phyloP scores from a whole-genome alignment of 306 rosid species.

The Inga leiocalycina region DNA sequence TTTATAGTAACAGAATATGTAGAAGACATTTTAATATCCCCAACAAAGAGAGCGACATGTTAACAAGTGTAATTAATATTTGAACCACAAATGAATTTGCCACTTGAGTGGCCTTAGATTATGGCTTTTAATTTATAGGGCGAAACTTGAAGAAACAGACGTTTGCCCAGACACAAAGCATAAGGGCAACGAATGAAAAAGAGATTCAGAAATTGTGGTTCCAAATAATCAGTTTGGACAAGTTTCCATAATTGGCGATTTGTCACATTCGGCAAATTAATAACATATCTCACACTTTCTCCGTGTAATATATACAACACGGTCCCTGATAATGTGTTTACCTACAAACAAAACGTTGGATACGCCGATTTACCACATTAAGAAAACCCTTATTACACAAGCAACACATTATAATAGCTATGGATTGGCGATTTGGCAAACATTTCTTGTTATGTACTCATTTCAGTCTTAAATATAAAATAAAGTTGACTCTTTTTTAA shows the following conservation, averaged over 20 bases:
- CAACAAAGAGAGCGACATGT: neutral
- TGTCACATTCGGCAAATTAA: neutral
- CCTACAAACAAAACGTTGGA: neutral
- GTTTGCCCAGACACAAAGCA: neutral
- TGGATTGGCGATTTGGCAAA: neutral
- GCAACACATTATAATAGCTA: neutral
- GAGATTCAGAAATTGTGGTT: neutral
- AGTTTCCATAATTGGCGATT: neutral
- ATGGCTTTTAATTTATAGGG: too few relatives aligned
- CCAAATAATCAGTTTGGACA: neutral
- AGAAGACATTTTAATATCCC: neutral
- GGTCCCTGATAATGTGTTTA: neutral
- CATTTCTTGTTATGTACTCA: neutral
- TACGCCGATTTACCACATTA: too few relatives aligned
- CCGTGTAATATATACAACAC: neutral
- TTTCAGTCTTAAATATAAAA: too few relatives aligned
- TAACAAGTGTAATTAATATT: too few relatives aligned
- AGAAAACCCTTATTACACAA: neutral
- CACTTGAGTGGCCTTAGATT: neutral
- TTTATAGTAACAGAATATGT: neutral
- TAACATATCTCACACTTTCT: neutral
- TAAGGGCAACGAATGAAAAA: neutral
- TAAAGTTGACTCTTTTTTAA: too few relatives aligned
- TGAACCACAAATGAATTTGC: neutral
- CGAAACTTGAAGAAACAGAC: neutral